Evolutionary conservation across 352 stramenopile species (phyloP).

Genomic region (Globisporangium uncinulatum): DNA sequence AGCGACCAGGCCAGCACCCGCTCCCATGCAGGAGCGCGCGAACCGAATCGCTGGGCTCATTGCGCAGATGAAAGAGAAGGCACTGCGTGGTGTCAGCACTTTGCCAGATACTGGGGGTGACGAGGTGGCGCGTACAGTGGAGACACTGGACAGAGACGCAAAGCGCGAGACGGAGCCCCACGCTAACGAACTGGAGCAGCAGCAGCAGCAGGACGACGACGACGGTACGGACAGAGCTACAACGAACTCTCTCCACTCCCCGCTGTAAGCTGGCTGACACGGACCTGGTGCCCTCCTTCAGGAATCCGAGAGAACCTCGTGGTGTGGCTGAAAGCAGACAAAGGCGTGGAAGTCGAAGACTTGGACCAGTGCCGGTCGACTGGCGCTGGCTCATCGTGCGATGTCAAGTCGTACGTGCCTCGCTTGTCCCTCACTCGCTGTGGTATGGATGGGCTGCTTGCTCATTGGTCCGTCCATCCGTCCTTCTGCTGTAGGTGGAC

Average conservation of each 20-base stretch:
- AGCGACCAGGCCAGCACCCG: background rate
- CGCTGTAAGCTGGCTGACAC: too few species aligned
- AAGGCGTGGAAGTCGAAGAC: slow-evolving; percentile 43
- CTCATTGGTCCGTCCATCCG: too few species aligned
- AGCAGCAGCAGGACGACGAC: background rate
- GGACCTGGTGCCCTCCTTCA: slow-evolving; percentile 4
- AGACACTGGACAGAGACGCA: too few species aligned
- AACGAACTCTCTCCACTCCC: background rate
- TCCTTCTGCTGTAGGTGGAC: slow-evolving; percentile 23
- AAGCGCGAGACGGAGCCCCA: background rate
- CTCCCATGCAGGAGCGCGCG: slow-evolving; percentile 7
- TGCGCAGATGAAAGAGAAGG: slow-evolving; percentile 22
- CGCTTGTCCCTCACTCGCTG: background rate
- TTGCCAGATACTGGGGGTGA: background rate
- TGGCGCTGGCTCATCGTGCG: slow-evolving; percentile 25
- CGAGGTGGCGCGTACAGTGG: too few species aligned
- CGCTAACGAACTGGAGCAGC: background rate
- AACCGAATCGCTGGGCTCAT: slow-evolving; percentile 18
- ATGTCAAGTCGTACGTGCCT: slow-evolving; percentile 31
- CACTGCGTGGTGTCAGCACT: background rate
- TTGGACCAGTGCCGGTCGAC: slow-evolving; percentile 23
- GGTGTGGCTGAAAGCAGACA: slow-evolving; percentile 47
- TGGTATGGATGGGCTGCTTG: background rate
- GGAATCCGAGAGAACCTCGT: slow-evolving; percentile 27
- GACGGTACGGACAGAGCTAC: too few species aligned